A percentile compares a stretch with the other conserved stretches of the same genome.
These are phyloP conservation scores for Orychophragmus violaceus DNA, from an alignment of 345 rosid species.

Conservation along the genomic window DNA sequence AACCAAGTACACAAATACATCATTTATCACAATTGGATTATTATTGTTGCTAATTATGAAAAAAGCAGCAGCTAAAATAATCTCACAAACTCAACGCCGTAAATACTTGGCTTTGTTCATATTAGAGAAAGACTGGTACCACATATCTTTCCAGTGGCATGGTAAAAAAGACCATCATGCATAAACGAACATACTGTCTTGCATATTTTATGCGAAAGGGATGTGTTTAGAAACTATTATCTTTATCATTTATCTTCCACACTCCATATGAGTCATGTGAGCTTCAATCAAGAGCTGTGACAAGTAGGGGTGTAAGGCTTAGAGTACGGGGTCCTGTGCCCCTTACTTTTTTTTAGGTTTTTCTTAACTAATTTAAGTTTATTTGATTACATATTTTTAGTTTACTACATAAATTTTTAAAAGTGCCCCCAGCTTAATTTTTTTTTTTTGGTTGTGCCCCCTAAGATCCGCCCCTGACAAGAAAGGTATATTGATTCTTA, in stretches of 20 bases:
- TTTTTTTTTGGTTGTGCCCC: too few species aligned
- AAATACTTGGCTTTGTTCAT: not conserved
- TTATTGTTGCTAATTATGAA: not conserved
- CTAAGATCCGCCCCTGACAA: too few species aligned
- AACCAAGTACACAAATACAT: not conserved
- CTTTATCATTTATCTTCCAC: slow-evolving; percentile 88
- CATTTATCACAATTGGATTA: not conserved
- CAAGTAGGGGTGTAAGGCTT: too few species aligned
- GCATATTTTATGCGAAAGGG: slow-evolving; percentile 92
- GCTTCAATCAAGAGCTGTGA: slow-evolving; percentile 64
- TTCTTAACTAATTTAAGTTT: too few species aligned
- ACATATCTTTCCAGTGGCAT: slow-evolving; percentile 51
- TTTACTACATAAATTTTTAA: too few species aligned
- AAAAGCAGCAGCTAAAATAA: not conserved
- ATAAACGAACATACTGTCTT: slow-evolving; percentile 81
- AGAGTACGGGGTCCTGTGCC: too few species aligned
- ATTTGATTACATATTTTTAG: too few species aligned
- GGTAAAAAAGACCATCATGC: slow-evolving; percentile 71
- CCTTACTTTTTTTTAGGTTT: too few species aligned
- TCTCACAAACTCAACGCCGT: not conserved
- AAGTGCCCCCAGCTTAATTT: too few species aligned
- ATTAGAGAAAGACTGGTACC: slow-evolving; percentile 36
- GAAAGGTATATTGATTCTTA: slow-evolving; percentile 11
- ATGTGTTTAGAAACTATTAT: slow-evolving; percentile 80
- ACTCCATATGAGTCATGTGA: slow-evolving; percentile 54